Base-by-base conservation (phyloP, 1,284 basidiomycete genomes). In the Austroboletus novae-zelandiae region DNA sequence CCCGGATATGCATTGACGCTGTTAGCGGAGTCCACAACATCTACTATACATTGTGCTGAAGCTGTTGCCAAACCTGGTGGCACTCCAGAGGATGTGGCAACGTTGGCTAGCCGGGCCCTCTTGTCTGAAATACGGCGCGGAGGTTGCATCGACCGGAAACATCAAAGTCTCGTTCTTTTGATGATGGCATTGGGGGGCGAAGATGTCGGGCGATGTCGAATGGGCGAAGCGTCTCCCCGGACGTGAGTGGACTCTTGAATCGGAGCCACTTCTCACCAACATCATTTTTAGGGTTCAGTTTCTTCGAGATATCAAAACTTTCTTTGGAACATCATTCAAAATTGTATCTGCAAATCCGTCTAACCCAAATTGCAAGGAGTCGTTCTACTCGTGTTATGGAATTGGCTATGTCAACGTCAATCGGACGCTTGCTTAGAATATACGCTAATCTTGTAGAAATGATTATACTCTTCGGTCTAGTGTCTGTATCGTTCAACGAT, bases 161-260 rank as follows among this genome's bases (percentile, higher is more conserved):
- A 97, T 68, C 97, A 99, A 70, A 82, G 80, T 46, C 71, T 98
- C n/a, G 86, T 94, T 0, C 74, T 98, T 25, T 70, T 96, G 23
- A 79, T 96, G 75, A 96, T 99, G 92, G 88, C 92, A 1, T 75
- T 98, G 9, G 94, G 96, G 8, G 95, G 93, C 55, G 94, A 98
- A 67, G 97, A 99, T 65, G 94, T 99, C 2, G 91, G 94, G 1
- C 82, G 88, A 55, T 93, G 91, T 71, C 76, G 84, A 48, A 89
- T 99, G 81, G 84, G 89, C 9, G 80, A 86, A 56, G 84, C 94
- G 8, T 93, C 90, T 5, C 69, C 80, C 15, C 79, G 89, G 67
- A 89, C 90, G 92, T 94, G 59, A 71, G 89, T 82, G 43, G 17
- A n/a, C 14, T 18, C 6, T 43, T 29, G 17, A 27, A 25, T 5